Evolutionary conservation across 164 flowering plant genomes (phyloP).

Genomic region (Vitis amurensis): DNA sequence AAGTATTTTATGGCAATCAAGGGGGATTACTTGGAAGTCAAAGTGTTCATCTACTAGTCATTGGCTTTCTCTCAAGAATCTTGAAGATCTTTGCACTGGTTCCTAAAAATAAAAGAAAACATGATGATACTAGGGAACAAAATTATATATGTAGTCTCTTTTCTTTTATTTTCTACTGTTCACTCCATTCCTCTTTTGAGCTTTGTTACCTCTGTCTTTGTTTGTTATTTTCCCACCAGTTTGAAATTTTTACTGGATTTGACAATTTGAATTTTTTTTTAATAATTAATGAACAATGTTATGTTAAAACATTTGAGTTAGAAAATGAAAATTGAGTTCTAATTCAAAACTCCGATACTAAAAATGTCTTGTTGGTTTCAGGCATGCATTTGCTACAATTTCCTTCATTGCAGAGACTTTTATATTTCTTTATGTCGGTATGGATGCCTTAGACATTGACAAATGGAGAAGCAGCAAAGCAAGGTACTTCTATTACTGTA

Average conservation of each 20-base stretch:
- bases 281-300: too few relatives aligned
- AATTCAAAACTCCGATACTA: not conserved
- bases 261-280: too few relatives aligned
- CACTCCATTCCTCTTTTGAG: not conserved
- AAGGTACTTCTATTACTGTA: constrained; percentile 28
- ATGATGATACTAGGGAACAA: too few relatives aligned
- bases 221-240: not conserved
- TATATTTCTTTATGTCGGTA: constrained; percentile 63
- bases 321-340: not conserved
- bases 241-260: not conserved
- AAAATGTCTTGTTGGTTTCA: constrained; percentile 27
- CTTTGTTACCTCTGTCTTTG: too few relatives aligned
- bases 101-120: too few relatives aligned
- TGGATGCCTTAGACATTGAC: constrained; percentile 65
- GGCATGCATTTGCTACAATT: constrained; percentile 68
- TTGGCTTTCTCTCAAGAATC: too few relatives aligned
- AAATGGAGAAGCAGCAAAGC: constrained; percentile 55
- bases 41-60: too few relatives aligned
- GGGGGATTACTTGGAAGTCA: too few relatives aligned
- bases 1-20: too few relatives aligned
- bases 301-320: too few relatives aligned
- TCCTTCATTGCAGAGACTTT: constrained; percentile 70
- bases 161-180: not conserved
- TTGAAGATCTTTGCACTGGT: too few relatives aligned
- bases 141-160: not conserved